These are phyloP conservation scores for Amanita rimosa DNA, from an alignment of 768 basidiomycete species.

Conservation along the genomic window DNA sequence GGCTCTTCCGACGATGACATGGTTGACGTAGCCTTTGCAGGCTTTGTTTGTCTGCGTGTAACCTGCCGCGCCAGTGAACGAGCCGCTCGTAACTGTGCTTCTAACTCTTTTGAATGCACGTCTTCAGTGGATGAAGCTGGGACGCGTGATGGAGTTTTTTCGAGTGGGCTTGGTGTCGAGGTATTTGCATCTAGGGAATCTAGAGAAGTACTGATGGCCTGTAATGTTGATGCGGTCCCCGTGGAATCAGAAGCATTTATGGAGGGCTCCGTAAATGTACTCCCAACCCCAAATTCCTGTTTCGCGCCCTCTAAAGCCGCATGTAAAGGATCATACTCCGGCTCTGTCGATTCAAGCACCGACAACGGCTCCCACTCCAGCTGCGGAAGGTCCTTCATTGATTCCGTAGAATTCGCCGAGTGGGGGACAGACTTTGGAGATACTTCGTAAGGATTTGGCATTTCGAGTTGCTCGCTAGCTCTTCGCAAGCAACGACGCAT, in stretches of 20 bases:
- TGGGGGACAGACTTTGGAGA: conserved; percentile 5
- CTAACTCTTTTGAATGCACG: background rate
- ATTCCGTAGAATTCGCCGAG: conserved; percentile 5
- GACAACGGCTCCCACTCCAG: conserved; percentile 13
- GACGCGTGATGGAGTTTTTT: background rate
- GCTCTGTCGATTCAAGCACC: conserved; percentile 3
- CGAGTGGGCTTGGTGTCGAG: background rate
- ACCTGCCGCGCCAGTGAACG: conserved; percentile 2
- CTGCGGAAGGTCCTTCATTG: background rate
- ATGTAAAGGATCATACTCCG: conserved; percentile 5
- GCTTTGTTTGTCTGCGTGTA: background rate
- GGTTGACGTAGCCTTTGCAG: background rate
- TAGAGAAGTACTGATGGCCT: background rate
- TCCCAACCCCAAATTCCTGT: background rate
- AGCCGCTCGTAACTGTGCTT: background rate
- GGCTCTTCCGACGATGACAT: background rate
- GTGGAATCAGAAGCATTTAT: background rate
- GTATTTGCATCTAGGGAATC: background rate
- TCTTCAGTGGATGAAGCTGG: background rate
- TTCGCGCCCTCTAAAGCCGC: background rate
- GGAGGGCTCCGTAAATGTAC: background rate
- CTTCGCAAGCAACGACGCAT: conserved; percentile 19
- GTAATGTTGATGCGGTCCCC: background rate
- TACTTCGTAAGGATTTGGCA: conserved; percentile 18
- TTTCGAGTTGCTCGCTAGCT: conserved; percentile 9